phyloP scores from a whole-genome alignment of 495 filamentous ascomycete genomes.

The Bacidia rubella region DNA sequence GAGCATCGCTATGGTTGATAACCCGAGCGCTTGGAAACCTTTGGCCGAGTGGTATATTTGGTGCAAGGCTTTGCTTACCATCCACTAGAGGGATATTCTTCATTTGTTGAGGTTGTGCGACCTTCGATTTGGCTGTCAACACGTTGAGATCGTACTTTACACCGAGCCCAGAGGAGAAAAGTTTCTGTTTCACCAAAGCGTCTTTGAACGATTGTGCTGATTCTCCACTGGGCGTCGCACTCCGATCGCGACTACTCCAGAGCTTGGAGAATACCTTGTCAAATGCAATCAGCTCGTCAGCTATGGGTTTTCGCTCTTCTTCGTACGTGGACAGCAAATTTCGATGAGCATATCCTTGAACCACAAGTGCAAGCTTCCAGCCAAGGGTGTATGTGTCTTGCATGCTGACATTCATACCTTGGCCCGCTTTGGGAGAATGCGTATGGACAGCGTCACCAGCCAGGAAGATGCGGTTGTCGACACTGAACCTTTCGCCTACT shows the following conservation, averaged over 20 bases:
- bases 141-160: constrained; percentile 33
- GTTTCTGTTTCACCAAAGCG: no score
- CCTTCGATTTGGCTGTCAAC: constrained; percentile 20
- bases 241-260: no score
- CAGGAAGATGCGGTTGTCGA: constrained; percentile 49
- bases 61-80: constrained; percentile 20
- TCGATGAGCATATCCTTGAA: constrained; percentile 36
- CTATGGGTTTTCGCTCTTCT: constrained; percentile 51
- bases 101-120: constrained; percentile 18
- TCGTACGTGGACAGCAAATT: constrained; percentile 57
- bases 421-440: constrained; percentile 58
- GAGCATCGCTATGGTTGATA: constrained; percentile 43
- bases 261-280: no score
- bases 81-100: not conserved
- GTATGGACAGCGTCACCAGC: constrained; percentile 50
- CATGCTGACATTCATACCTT: constrained; percentile 67
- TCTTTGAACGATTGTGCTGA: no score
- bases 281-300: constrained; percentile 61
- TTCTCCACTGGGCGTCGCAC: no score
- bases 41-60: constrained; percentile 38
- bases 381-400: constrained; percentile 56
- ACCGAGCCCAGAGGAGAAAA: constrained; percentile 34
- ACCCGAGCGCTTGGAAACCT: constrained; percentile 43
- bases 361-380: constrained; percentile 57
- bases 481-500: constrained; percentile 49